Base-by-base conservation (phyloP, 805 yeast genomes). In the Candida fluviatilis region DNA sequence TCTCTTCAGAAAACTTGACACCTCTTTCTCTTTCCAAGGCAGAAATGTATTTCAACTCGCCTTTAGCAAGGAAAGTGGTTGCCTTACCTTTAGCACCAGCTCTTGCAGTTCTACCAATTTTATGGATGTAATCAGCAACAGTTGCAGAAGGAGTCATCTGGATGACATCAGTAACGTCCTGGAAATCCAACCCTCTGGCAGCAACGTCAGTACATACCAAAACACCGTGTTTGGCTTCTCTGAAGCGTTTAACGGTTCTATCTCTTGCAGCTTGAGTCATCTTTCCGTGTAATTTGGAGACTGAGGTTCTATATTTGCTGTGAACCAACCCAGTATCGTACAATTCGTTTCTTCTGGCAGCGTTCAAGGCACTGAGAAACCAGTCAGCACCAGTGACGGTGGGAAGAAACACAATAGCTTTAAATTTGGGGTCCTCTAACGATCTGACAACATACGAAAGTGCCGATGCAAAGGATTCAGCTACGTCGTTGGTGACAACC, bases 121-220 rank as follows among this genome's bases (percentile, higher is more conserved):
- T 82, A 64, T 91, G 98, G 41, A 89, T 79, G 57, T 90, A 89
- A 46, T 84, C 82, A n/a, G 90, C 77, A 17, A 79, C 62, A 41
- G 82, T 86, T 34, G 72, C 63, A 43, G 93, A 86, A n/a, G 81
- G 73, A 48, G 91, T 85, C 38, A 87, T 60, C 66, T 91, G 97
- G 50, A 84, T 66, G 37, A 91, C 97, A 55, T 87, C 86, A 18
- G 88, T 64, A 19, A 91, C 95, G 50, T 78, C 78, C 40, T 90
- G 93, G 73, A 91, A 86, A 67, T 91, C 97, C 83, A 91, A 81
- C 49, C 98, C 98, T 65, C 98, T 80, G 11, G 97, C 96, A 44
- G 90, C 95, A 42, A 91, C 97, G 62, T 89, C 95, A 5, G 96
- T 85, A 39, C 91, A 82, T 38, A 91, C 76, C 40, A 91, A 70